Conservation (phyloP, 2,329 filamentous ascomycete genomes). For the Fusarium mexicanum region DNA sequence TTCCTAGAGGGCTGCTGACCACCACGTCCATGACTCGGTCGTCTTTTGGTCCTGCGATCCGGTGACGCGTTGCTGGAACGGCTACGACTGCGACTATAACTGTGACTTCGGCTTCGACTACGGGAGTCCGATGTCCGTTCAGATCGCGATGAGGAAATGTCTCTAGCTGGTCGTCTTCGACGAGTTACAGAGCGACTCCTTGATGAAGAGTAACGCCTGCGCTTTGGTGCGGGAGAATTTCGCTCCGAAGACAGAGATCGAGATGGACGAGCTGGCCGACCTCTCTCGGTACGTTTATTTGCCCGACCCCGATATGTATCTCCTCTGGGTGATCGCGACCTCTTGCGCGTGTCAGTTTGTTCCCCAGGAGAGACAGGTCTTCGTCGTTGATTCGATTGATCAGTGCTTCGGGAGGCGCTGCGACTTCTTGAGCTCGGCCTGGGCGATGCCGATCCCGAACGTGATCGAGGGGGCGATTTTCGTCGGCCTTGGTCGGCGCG, state of each 20-base stretch:
- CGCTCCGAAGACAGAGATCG: slow-evolving; percentile 51
- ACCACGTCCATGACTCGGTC: slow-evolving; percentile 13
- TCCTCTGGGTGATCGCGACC: slow-evolving; percentile 51
- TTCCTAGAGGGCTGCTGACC: slow-evolving; percentile 21
- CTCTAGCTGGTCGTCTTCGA: slow-evolving; percentile 50
- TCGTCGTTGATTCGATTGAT: slow-evolving; percentile 47
- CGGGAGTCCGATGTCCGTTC: slow-evolving; percentile 49
- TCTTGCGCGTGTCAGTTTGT: slow-evolving; percentile 49
- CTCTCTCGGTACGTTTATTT: slow-evolving; percentile 35
- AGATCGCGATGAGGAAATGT: slow-evolving; percentile 54
- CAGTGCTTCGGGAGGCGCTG: slow-evolving; percentile 44
- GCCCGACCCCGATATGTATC: slow-evolving; percentile 42
- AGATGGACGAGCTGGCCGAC: slow-evolving; percentile 42
- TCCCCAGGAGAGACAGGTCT: slow-evolving; percentile 49
- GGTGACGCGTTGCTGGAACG: slow-evolving; percentile 27
- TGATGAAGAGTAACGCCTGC: slow-evolving; percentile 60
- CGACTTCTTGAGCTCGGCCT: slow-evolving; percentile 49
- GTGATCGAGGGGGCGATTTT: slow-evolving; percentile 47
- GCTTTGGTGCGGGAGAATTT: slow-evolving; percentile 59
- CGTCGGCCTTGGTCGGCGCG: slow-evolving; percentile 54
- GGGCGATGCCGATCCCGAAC: slow-evolving; percentile 45
- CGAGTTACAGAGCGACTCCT: slow-evolving; percentile 57
- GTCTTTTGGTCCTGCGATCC: slow-evolving; percentile 30
- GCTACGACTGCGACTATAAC: slow-evolving; percentile 28
- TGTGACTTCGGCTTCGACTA: slow-evolving; percentile 40